These are phyloP conservation scores for Curvularia verruculosa DNA, from an alignment of 2,329 filamentous ascomycete genomes.

Conservation along the genomic window DNA sequence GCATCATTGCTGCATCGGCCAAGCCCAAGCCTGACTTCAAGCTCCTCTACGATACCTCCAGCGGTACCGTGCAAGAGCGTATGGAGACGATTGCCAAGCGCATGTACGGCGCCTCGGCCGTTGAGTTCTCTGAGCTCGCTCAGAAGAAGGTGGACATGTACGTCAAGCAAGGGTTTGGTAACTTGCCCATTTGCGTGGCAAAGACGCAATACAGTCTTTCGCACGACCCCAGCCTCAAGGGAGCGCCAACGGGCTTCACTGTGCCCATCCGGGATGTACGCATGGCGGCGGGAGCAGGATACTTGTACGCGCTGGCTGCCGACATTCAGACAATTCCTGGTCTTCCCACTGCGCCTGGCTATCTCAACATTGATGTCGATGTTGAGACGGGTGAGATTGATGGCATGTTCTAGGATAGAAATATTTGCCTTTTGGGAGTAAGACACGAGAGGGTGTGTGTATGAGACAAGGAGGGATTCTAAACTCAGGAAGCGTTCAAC, in stretches of 20 bases:
- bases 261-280: slow-evolving; percentile 93
- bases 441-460: too few species aligned
- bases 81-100: slow-evolving; percentile 88
- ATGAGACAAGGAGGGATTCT: too few species aligned
- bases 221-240: slow-evolving; percentile 92
- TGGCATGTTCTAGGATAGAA: slow-evolving; percentile 76
- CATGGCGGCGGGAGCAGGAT: slow-evolving; percentile 88
- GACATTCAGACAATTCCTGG: slow-evolving; percentile 99
- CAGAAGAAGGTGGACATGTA: slow-evolving; percentile 97
- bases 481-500: slow-evolving; percentile 9
- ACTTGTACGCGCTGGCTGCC: slow-evolving; percentile 83
- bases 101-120: slow-evolving; percentile 91
- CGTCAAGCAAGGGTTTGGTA: slow-evolving; percentile 86
- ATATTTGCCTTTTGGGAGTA: not conserved
- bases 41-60: slow-evolving; percentile 79
- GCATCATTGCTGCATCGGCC: slow-evolving; percentile 80
- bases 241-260: slow-evolving; percentile 91
- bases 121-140: slow-evolving; percentile 92
- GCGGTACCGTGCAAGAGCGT: slow-evolving; percentile 76
- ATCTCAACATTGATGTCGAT: slow-evolving; percentile 84
- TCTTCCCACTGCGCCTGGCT: slow-evolving; percentile 91
- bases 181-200: slow-evolving; percentile 93
- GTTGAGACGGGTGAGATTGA: slow-evolving; percentile 60
- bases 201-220: slow-evolving; percentile 98
- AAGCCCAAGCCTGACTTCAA: slow-evolving; percentile 80